Evolutionary conservation across 2,329 filamentous ascomycete genomes (phyloP), one percentile per base, ranked within the genome.

Genomic region (Fusarium burgessii): DNA sequence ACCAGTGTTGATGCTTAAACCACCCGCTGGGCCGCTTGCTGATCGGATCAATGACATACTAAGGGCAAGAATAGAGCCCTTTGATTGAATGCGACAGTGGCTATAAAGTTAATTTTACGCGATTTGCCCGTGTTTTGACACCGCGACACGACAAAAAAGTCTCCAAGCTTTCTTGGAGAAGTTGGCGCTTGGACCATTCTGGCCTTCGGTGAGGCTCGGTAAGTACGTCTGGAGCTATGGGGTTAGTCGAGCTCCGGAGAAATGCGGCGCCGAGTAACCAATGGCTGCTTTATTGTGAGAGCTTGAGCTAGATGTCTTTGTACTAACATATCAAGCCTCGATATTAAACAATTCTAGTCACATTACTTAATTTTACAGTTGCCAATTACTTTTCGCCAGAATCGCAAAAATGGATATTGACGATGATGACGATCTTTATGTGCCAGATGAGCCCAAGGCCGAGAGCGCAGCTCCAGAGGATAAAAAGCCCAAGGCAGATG

Each of bases 341-440:
- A 27, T 20, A 46, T 49, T 27, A 6, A 59, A 20, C 17, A 20
- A 36, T 60, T 46, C 7, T 27, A 27, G 10, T 17, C 17, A n/a
- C 20, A 23, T 41, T 12, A 18, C 13, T 25, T n/a, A 43, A 38
- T 5, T 32, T 15, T 14, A 42, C 29, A 13, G 14, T 33, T 27
- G 25, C n/a, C 46, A 55, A 46, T 40, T 27, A 12, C 23, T 23
- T 17, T 35, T 32, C 17, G 25, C 13, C 25, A 74, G 12, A 52
- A 41, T 68, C 63, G 67, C 62, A 76, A 84, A 70, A 25, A 91
- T 91, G 88, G 89, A 91, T 77, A 87, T 91, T 63, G 89, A 91
- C 79, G 89, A 91, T 71, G 89, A 91, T 54, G 89, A 91, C 71
- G 89, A 91, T 79, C 89, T 91, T 75, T 91, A 91, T 77, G 87